These are phyloP conservation scores for Plasmodium fragile DNA, from an alignment of 169 alveolate genomes.

Conservation along the genomic window DNA sequence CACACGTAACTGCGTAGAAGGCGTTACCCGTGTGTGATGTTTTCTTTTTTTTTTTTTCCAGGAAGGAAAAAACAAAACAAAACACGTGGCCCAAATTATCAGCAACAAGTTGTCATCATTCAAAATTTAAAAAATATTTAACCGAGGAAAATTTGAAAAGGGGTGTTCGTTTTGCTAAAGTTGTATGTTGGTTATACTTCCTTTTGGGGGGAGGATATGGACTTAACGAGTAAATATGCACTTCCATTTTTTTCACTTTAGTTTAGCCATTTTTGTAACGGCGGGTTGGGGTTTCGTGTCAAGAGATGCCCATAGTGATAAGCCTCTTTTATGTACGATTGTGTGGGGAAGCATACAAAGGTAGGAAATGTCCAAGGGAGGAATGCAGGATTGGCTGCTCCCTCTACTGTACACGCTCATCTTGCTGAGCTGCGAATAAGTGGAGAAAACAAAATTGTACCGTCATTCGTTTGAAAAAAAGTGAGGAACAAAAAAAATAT, in stretches of 20 bases:
- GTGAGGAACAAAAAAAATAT: neutral
- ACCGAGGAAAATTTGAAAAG: neutral
- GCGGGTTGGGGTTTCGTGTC: neutral
- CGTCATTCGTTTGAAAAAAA: neutral
- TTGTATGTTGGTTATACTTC: neutral
- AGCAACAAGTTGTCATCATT: conserved; percentile 58
- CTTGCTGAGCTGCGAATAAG: neutral
- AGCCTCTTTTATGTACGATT: neutral
- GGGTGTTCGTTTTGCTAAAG: neutral
- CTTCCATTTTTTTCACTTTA: neutral
- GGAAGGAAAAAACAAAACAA: conserved; percentile 24
- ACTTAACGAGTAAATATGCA: neutral
- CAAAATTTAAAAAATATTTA: conserved; percentile 74
- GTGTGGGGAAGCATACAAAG: neutral
- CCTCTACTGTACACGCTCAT: neutral
- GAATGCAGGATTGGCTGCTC: neutral
- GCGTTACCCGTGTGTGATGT: conserved; percentile 1
- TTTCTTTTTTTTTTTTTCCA: conserved; percentile 6
- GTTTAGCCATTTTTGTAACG: neutral
- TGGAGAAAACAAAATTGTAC: neutral
- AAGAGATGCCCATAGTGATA: neutral
- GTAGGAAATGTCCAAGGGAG: neutral
- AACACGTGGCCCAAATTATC: conserved; percentile 59
- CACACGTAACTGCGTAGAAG: neutral
- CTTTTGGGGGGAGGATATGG: neutral